Percentiles rank a stretch among this genome's conserved stretches.
Evolutionary conservation across 2,329 filamentous ascomycete genomes (phyloP).

Genomic region (Fusarium sororula): DNA sequence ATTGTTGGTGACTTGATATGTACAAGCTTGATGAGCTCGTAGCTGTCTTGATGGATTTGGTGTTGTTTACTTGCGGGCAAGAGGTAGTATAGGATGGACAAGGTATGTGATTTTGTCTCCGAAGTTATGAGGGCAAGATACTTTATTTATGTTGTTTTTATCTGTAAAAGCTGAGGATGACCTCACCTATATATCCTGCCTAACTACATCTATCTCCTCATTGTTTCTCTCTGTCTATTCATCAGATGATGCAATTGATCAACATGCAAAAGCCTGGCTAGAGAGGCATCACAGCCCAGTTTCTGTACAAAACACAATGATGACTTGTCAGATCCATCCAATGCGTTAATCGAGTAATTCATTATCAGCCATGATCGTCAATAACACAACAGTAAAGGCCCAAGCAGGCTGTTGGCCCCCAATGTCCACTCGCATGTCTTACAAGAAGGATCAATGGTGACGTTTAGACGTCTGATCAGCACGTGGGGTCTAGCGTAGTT

Average conservation of each 20-base stretch:
- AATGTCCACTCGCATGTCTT: neutral
- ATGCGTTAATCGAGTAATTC: neutral
- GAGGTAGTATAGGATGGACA: fast-evolving
- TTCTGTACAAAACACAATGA: fast-evolving
- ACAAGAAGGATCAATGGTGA: fast-evolving
- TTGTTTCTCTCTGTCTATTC: fast-evolving
- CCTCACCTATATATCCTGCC: too few species aligned
- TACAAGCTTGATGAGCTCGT: fast-evolving
- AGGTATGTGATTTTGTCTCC: fast-evolving
- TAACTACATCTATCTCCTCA: fast-evolving
- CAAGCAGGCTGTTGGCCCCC: fast-evolving
- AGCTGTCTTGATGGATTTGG: fast-evolving
- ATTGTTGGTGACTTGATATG: neutral
- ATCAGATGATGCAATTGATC: neutral
- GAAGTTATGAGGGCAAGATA: fast-evolving
- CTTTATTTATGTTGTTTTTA: fast-evolving
- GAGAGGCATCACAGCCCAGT: fast-evolving
- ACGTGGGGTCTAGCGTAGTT: neutral
- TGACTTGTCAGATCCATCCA: fast-evolving
- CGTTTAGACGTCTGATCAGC: neutral
- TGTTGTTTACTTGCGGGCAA: fast-evolving
- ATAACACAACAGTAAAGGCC: neutral
- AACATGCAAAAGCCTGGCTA: neutral
- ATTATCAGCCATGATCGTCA: neutral
- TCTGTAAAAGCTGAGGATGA: fast-evolving